Base-by-base conservation (phyloP, 768 basidiomycete species). In the Pleurotus giganteus region DNA sequence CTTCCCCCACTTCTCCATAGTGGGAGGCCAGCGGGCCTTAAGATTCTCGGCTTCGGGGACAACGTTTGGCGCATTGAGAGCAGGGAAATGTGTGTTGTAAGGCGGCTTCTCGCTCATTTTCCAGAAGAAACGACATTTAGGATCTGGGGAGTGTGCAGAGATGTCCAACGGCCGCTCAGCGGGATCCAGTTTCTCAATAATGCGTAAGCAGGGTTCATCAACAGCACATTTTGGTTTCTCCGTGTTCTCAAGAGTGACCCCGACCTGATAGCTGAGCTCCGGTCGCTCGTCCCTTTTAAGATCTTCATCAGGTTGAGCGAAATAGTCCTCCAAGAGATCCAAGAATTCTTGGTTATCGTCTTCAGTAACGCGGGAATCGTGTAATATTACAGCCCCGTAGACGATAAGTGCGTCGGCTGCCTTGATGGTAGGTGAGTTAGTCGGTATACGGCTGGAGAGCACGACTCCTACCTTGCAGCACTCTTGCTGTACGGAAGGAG, bases 91-190 rank as follows among this genome's bases (percentile, higher is more conserved):
- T 0, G 91, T 91, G 61, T 85, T 72, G 60, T 93, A 92, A 3
- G 91, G 89, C 1, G 89, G 89, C 12, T 70, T 71, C 55, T 82
- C 79, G 58, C 77, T 76, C 90, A 93, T 91, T 64, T 79, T 88
- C 86, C 89, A 93, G 72, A 94, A 94, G 75, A 93, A 97, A 58
- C 95, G 81, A 67, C 92, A 96, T 69, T 98, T 98, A 0, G 95
- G 95, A 68, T 98, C 95, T 1, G 93, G 91, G 5, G 81, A 77
- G 58, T 91, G 88, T 4, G 78, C 87, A 24, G 77, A 75, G 54
- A 91, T 85, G 68, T 98, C 95, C 47, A 98, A 69, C 5, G 95
- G 95, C 27, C 95, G 72, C 64, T 98, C 91, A 0, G 79, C 69
- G 2, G 86, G 85, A 34, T 89, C 89, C 21, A 98, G 76, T 2